Conservation (phyloP, 2,329 filamentous ascomycete species). For the Cladosporium sp. region DNA sequence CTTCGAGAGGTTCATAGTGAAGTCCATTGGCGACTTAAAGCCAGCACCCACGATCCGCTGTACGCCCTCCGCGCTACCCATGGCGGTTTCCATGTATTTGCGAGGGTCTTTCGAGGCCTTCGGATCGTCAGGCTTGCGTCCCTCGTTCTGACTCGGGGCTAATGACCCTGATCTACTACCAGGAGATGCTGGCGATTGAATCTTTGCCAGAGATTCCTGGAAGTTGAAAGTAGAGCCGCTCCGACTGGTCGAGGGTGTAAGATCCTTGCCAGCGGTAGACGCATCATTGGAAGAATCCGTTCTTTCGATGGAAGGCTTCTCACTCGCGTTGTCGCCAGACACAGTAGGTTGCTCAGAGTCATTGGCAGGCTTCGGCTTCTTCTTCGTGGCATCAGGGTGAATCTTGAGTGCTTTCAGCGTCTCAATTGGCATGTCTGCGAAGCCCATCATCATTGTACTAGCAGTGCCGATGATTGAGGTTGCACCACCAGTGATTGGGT, state of each 20-base stretch:
- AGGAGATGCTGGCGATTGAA: slow-evolving; percentile 23
- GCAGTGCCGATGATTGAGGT: slow-evolving; percentile 81
- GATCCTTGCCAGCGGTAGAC: slow-evolving; percentile 16
- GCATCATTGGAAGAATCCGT: slow-evolving; percentile 1
- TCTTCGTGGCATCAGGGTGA: slow-evolving; percentile 37
- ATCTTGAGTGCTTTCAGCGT: slow-evolving; percentile 52
- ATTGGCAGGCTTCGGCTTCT: slow-evolving; percentile 29
- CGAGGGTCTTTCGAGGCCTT: slow-evolving; percentile 15
- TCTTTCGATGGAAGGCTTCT: neutral
- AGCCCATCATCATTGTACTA: slow-evolving; percentile 75
- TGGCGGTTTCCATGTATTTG: slow-evolving; percentile 31
- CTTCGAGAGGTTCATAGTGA: slow-evolving; percentile 76
- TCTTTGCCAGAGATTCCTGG: slow-evolving; percentile 31
- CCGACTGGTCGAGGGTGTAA: slow-evolving; percentile 25
- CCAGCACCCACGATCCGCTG: slow-evolving; percentile 39
- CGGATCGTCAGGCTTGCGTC: neutral
- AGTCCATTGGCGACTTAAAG: slow-evolving; percentile 79
- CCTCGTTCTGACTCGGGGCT: slow-evolving; percentile 21
- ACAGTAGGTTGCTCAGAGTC: neutral
- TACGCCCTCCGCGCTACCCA: slow-evolving; percentile 38
- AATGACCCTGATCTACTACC: slow-evolving; percentile 24
- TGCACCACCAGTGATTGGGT: slow-evolving; percentile 75
- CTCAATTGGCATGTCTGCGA: slow-evolving; percentile 69
- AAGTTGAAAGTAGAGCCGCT: slow-evolving; percentile 33
- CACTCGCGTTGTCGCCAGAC: neutral